Evolutionary conservation across 2,329 filamentous ascomycete genomes (phyloP), one percentile per base, ranked within the genome.

Genomic region (Aspergillus cejpii): DNA sequence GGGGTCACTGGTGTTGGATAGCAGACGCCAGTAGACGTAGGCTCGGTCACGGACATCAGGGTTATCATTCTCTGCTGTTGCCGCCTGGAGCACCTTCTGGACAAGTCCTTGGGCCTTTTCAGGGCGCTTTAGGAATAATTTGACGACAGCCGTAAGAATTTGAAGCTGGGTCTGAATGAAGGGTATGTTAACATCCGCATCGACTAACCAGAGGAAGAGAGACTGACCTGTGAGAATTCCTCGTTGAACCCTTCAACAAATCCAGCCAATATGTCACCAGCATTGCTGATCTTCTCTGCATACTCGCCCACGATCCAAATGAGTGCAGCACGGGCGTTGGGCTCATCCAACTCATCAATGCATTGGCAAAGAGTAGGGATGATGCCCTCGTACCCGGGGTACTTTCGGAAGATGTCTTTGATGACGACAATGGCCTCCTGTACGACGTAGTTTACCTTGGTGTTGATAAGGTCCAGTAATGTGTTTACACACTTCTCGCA

Each of bases 271-370:
- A 98, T 97, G 56, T 97, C 88, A 52, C 90, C 89, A n/a, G 92
- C 92, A 59, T 98, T 97, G 71, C 81, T 94, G 61, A 98, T 98
- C 76, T 98, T 98, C 73, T 98, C 92, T 0, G 92, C 92, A 64
- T 98, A 98, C 66, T 98, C 92, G 56, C 92, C 92, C 5, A 98
- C 91, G 55, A 98, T 97, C 92, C 92, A 98, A 60, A 98, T 97
- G 48, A 98, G 73, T 17, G 91, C 85, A 2, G 86, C 90, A 60
- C 92, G 77, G 5, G 92, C 92, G 58, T 89, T 84, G 1, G 91
- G 90, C 67, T 98, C 92, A 62, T 98, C 92, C 54, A 98, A 69
- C 57, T 98, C 92, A 59, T 98, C 92, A 50, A 98, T 96, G 62
- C 94, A 88, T 66, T 96, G 81, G 73, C 94, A 98, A 11, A 98